A percentile compares a stretch with the other conserved stretches of the same genome.
Evolutionary conservation across 2,329 filamentous ascomycete genomes (phyloP).

Genomic region (Pestalotiopsis sp.): DNA sequence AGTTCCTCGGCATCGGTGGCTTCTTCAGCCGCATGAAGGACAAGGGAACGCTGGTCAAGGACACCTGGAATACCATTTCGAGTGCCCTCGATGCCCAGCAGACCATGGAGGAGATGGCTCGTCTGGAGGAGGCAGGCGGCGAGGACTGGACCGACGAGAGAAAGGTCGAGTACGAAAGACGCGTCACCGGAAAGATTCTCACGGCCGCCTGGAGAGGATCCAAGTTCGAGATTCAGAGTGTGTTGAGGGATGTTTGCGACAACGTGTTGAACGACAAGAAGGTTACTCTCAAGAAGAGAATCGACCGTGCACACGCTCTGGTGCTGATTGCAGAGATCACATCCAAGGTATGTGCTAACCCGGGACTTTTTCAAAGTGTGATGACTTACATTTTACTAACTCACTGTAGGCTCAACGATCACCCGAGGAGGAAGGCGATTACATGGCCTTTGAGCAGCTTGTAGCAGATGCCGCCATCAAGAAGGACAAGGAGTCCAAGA

Average conservation of each 20-base stretch:
- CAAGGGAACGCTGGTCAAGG: conserved; percentile 95
- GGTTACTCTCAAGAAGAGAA: conserved; percentile 79
- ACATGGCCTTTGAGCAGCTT: conserved; percentile 97
- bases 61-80: conserved; percentile 97
- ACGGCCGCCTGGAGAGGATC: conserved; percentile 94
- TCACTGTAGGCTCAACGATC: conserved; percentile 74
- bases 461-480: conserved; percentile 96
- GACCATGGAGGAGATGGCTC: conserved; percentile 99
- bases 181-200: conserved; percentile 96
- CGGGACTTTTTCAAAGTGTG: not conserved
- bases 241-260: conserved; percentile 93
- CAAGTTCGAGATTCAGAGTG: conserved; percentile 97
- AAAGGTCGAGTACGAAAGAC: conserved; percentile 91
- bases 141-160: conserved; percentile 99
- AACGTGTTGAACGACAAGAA: conserved; percentile 78
- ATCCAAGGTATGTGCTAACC: conserved; percentile 64
- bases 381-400: conserved; percentile 1
- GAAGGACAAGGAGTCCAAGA: conserved; percentile 84
- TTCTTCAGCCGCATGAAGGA: conserved; percentile 95
- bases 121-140: conserved; percentile 89
- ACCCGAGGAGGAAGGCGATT: conserved; percentile 96
- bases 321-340: conserved; percentile 89
- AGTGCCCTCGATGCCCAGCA: conserved; percentile 96
- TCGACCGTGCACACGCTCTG: conserved; percentile 89
- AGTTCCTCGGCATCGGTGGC: conserved; percentile 92